Evolutionary conservation across 139 green algal genomes (phyloP).

Genomic region (Micromonas pusilla): DNA sequence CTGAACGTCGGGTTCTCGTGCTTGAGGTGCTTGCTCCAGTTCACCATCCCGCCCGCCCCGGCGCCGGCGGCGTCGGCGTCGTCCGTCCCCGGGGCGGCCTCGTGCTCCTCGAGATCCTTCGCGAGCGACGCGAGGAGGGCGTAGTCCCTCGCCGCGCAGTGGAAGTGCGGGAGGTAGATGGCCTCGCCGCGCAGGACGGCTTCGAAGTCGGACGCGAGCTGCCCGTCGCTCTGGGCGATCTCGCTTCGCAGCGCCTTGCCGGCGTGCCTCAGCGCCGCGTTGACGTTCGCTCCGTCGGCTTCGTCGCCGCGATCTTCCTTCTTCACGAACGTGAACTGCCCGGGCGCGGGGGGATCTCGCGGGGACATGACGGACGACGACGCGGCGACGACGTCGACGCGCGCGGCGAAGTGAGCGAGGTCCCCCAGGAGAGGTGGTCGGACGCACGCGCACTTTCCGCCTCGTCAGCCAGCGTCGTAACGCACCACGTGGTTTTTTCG

Average conservation of each 20-base stretch:
- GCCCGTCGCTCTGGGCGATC: neutral
- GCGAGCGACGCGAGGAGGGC: neutral
- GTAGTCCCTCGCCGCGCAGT: slow-evolving; percentile 17
- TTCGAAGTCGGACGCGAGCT: slow-evolving; percentile 9
- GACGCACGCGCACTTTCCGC: too few species aligned
- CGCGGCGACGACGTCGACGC: too few species aligned
- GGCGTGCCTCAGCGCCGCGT: neutral
- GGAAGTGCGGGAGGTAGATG: slow-evolving; percentile 20
- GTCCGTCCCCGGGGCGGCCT: neutral
- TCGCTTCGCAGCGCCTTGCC: neutral
- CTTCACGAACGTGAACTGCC: neutral
- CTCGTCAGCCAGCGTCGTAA: too few species aligned
- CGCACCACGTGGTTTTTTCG: neutral
- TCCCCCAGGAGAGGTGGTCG: too few species aligned
- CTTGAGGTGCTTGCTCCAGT: slow-evolving; percentile 34
- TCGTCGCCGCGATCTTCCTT: neutral
- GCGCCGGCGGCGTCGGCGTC: neutral
- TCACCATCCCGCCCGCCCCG: slow-evolving; percentile 9
- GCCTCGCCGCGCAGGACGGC: slow-evolving; percentile 1
- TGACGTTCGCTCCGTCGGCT: neutral
- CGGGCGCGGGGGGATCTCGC: too few species aligned
- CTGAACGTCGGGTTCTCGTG: slow-evolving; percentile 22
- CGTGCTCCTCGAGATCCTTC: slow-evolving; percentile 13
- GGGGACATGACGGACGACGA: too few species aligned
- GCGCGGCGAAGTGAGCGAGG: too few species aligned